Evolutionary conservation across 805 yeast genomes (phyloP).

Genomic region (Candida coquimbonensis): DNA sequence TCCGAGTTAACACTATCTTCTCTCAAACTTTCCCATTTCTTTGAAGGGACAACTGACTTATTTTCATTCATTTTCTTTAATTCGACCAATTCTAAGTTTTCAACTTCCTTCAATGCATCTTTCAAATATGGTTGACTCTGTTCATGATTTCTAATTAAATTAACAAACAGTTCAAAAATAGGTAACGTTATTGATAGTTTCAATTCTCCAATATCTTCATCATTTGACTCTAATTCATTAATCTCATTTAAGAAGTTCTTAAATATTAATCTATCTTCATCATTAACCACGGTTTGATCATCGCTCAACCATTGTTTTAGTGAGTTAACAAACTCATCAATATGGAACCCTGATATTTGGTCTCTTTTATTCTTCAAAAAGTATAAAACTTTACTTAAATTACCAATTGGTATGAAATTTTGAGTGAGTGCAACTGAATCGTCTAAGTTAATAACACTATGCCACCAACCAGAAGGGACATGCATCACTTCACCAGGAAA

Average conservation of each 20-base stretch:
- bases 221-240: constrained; percentile 25
- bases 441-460: constrained; percentile 77
- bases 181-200: constrained; percentile 36
- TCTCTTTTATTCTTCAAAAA: constrained; percentile 60
- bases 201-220: constrained; percentile 62
- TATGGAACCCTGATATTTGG: constrained; percentile 78
- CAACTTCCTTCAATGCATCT: constrained; percentile 29
- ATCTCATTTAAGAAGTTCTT: constrained; percentile 24
- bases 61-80: constrained; percentile 21
- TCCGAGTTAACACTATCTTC: neutral
- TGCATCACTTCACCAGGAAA: constrained; percentile 78
- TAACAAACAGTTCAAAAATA: constrained; percentile 53
- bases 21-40: constrained; percentile 45
- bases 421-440: constrained; percentile 85
- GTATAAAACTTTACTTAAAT: constrained; percentile 52
- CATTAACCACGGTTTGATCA: constrained; percentile 1
- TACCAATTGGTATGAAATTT: constrained; percentile 70
- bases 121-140: constrained; percentile 32
- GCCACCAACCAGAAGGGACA: constrained; percentile 99
- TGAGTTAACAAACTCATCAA: constrained; percentile 39
- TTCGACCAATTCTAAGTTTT: constrained; percentile 29
- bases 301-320: constrained; percentile 13
- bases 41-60: constrained; percentile 28
- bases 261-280: constrained; percentile 16
- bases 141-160: constrained; percentile 34